phyloP scores from a whole-genome alignment of 441 rosid genomes.

The Gossypium lobatum region DNA sequence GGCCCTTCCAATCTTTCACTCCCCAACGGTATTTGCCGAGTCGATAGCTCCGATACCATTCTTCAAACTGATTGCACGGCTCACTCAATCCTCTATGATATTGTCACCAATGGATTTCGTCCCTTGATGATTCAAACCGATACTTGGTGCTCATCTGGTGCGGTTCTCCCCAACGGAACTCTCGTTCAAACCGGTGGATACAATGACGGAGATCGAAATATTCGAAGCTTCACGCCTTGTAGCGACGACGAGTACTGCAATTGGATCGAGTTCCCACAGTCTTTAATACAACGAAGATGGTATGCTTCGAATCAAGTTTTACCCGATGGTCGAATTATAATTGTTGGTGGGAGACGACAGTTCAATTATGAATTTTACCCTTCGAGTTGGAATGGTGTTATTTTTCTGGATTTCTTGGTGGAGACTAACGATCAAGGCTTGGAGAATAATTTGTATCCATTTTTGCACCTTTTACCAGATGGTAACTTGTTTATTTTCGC shows the following conservation, averaged over 20 bases:
- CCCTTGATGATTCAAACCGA: conserved; percentile 68
- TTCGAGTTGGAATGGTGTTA: conserved; percentile 12
- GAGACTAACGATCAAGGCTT: conserved; percentile 38
- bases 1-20: conserved; percentile 68
- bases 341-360: conserved; percentile 74
- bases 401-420: conserved; percentile 35
- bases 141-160: conserved; percentile 87
- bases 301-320: conserved; percentile 64
- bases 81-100: conserved; percentile 66
- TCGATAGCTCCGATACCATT: conserved; percentile 32
- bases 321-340: conserved; percentile 63
- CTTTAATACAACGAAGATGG: conserved; percentile 63
- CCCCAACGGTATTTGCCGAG: conserved; percentile 48
- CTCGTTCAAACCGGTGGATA: conserved; percentile 74
- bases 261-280: conserved; percentile 54
- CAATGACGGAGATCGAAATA: conserved; percentile 64
- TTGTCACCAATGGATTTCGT: conserved; percentile 45
- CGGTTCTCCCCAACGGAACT: conserved; percentile 62
- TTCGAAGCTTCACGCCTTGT: conserved; percentile 51
- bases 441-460: conserved; percentile 84
- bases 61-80: conserved; percentile 61
- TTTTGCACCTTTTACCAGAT: conserved; percentile 70
- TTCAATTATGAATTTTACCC: conserved; percentile 65
- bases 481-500: conserved; percentile 81
- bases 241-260: conserved; percentile 37